Percentiles rank a stretch among this genome's conserved stretches.
Evolutionary conservation across 2,329 filamentous ascomycete genomes (phyloP).

Genomic region (Malbranchea zuffiana): DNA sequence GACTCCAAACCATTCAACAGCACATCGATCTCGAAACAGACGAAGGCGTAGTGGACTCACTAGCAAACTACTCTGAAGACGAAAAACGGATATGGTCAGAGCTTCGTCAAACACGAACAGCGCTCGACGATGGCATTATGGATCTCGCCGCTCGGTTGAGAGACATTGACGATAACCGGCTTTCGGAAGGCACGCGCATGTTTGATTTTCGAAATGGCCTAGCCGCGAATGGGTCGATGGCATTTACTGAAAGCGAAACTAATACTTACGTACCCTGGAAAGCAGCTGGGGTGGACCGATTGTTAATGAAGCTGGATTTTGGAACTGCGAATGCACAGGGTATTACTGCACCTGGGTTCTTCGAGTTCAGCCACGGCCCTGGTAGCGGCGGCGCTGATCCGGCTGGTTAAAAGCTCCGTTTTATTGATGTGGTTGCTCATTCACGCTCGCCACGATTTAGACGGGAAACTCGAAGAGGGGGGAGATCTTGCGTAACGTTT

Average conservation of each 20-base stretch:
- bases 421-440: no score
- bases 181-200: conserved; percentile 29
- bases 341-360: conserved; percentile 4
- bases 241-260: conserved; percentile 21
- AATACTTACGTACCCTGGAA: conserved; percentile 56
- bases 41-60: conserved; percentile 67
- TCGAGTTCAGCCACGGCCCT: conserved; percentile 9
- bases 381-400: no score
- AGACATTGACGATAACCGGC: conserved; percentile 49
- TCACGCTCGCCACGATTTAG: no score
- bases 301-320: conserved; percentile 84
- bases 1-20: conserved; percentile 64
- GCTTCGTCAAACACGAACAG: conserved; percentile 51
- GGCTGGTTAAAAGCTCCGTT: no score
- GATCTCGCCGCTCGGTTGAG: conserved; percentile 46
- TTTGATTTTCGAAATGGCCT: conserved; percentile 24
- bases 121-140: conserved; percentile 57
- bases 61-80: conserved; percentile 60
- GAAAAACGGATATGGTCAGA: conserved; percentile 57
- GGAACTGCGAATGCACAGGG: conserved; percentile 20
- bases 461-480: no score
- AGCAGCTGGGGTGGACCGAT: conserved; percentile 67
- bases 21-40: conserved; percentile 72
- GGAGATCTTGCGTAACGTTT: no score
- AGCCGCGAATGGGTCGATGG: conserved; percentile 26